phyloP scores from a whole-genome alignment of 176 grass and related monocot genomes.

The Eremochloa ophiuroides region DNA sequence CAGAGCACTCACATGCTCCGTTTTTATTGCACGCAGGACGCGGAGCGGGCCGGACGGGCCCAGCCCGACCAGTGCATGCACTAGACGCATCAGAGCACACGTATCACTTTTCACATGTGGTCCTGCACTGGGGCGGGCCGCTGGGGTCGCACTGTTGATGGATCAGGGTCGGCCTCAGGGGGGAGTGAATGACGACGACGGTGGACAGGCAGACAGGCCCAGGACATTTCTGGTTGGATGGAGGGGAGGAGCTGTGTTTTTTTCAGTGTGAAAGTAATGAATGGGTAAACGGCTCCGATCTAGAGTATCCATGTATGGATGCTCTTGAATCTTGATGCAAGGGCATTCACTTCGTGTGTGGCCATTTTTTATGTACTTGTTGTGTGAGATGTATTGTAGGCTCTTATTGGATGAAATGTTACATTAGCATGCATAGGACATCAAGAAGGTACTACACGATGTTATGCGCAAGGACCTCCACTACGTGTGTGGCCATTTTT shows the following conservation, averaged over 20 bases:
- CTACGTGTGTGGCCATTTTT: too few species aligned
- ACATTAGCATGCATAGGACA: neutral
- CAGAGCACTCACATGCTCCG: constrained; percentile 33
- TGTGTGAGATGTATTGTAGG: too few species aligned
- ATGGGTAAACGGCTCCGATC: neutral
- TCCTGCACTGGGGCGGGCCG: neutral
- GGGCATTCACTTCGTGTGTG: neutral
- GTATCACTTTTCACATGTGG: neutral
- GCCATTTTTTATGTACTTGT: neutral
- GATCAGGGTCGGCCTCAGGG: neutral
- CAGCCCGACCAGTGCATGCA: neutral
- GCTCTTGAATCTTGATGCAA: neutral
- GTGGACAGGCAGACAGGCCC: neutral
- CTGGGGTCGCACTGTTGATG: neutral
- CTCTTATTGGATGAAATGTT: neutral
- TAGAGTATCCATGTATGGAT: neutral
- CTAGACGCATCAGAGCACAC: neutral
- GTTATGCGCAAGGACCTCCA: too few species aligned
- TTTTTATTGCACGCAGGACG: constrained; percentile 5
- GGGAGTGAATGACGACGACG: neutral
- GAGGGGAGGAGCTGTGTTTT: neutral
- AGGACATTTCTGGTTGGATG: neutral
- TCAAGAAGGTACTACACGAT: too few species aligned
- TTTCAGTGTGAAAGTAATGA: too few species aligned
- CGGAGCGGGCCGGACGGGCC: neutral